A percentile compares a stretch with the other conserved stretches of the same genome.
Conservation (phyloP, 179 eudicot genomes). For the Drosera spatulata region DNA sequence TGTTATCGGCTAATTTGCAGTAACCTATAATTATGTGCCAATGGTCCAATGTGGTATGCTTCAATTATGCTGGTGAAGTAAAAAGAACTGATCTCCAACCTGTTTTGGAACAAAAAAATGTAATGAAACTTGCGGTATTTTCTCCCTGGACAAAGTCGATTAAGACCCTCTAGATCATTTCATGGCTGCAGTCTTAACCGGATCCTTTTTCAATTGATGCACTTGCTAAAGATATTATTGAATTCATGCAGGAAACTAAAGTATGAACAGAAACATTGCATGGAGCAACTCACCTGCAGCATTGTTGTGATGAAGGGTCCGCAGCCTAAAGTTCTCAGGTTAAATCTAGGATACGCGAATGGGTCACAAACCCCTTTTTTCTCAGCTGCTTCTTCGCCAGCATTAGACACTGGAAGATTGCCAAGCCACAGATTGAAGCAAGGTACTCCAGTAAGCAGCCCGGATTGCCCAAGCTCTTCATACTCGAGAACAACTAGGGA, state of each 20-base stretch:
- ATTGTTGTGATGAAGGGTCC: conserved; percentile 78
- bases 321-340: conserved; percentile 65
- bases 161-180: no score
- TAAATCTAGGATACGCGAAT: conserved; percentile 52
- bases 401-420: conserved; percentile 27
- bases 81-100: no score
- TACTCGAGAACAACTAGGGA: conserved; percentile 50
- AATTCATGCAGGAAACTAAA: conserved; percentile 50
- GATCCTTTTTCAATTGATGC: no score
- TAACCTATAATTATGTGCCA: not conserved
- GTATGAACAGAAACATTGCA: conserved; percentile 73
- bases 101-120: no score
- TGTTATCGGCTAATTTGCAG: not conserved
- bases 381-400: conserved; percentile 77
- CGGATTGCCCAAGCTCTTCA: conserved; percentile 57
- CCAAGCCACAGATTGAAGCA: conserved; percentile 46
- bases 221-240: not conserved
- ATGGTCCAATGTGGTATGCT: no score
- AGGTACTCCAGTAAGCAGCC: conserved; percentile 82
- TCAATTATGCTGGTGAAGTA: no score
- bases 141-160: no score
- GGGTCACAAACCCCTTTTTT: conserved; percentile 67
- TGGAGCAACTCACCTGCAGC: conserved; percentile 76
- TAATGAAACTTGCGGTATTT: no score
- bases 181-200: no score